A percentile compares a stretch with the other conserved stretches of the same genome.
These are phyloP conservation scores for Ensete glaucum DNA, from an alignment of 176 grass and related monocot genomes.

Conservation along the genomic window DNA sequence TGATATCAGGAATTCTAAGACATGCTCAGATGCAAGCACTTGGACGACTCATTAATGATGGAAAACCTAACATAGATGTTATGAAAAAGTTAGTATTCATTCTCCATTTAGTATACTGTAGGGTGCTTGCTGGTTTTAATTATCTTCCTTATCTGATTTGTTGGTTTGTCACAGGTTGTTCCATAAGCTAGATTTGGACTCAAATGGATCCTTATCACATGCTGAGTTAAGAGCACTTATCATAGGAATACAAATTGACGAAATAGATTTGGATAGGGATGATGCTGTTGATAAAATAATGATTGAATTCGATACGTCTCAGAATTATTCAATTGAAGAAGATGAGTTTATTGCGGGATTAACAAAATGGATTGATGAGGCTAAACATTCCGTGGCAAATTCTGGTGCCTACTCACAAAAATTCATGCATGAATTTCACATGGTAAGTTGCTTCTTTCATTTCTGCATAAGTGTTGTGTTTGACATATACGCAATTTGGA, in stretches of 20 bases:
- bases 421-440: slow-evolving; percentile 49
- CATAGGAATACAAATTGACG: slow-evolving; percentile 49
- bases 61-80: slow-evolving; percentile 40
- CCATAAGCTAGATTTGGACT: slow-evolving; percentile 53
- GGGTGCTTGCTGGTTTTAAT: background rate
- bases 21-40: slow-evolving; percentile 56
- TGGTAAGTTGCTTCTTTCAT: slow-evolving; percentile 13
- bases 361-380: slow-evolving; percentile 51
- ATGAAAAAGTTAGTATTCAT: slow-evolving; percentile 47
- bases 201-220: slow-evolving; percentile 39
- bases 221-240: slow-evolving; percentile 68
- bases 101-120: background rate
- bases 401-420: slow-evolving; percentile 38
- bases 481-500: background rate
- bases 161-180: slow-evolving; percentile 48
- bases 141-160: background rate
- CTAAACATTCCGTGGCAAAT: slow-evolving; percentile 18
- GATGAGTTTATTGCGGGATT: slow-evolving; percentile 44
- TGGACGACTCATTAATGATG: slow-evolving; percentile 55
- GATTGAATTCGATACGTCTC: slow-evolving; percentile 64
- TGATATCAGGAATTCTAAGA: slow-evolving; percentile 78
- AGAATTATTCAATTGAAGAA: slow-evolving; percentile 40
- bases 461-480: background rate
- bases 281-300: slow-evolving; percentile 54
- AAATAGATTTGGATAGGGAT: slow-evolving; percentile 46